A percentile compares a stretch with the other conserved stretches of the same genome.
phyloP scores from a whole-genome alignment of 306 rosid genomes.

The Herpetospermum pedunculosum region DNA sequence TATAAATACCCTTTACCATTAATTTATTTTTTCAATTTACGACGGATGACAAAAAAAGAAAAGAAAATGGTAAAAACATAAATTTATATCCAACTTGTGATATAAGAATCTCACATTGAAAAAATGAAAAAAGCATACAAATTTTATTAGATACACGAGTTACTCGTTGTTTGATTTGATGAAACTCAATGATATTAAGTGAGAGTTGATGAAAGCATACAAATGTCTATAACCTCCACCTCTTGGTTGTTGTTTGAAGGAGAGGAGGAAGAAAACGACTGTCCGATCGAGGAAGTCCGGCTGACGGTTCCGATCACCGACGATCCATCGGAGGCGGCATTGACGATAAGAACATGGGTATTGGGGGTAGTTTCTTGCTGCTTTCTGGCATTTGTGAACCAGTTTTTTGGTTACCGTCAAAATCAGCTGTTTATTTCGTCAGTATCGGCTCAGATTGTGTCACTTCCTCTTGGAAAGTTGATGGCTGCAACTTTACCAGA shows the following conservation, averaged over 20 bases:
- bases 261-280: slow-evolving; percentile 18
- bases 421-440: slow-evolving; percentile 14
- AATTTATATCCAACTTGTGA: no score
- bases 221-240: no score
- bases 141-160: no score
- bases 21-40: no score
- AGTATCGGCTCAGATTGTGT: slow-evolving; percentile 21
- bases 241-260: background rate
- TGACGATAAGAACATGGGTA: slow-evolving; percentile 30
- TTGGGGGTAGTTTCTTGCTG: slow-evolving; percentile 16
- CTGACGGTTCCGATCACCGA: slow-evolving; percentile 28
- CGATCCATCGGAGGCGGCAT: slow-evolving; percentile 18
- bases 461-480: slow-evolving; percentile 23
- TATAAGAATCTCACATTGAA: no score
- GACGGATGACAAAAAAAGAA: no score
- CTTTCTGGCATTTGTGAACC: slow-evolving; percentile 17
- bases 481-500: slow-evolving; percentile 26
- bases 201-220: no score
- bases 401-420: slow-evolving; percentile 24
- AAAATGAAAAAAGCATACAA: no score
- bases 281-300: slow-evolving; percentile 27
- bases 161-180: no score
- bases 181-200: no score
- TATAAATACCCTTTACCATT: no score
- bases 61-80: no score